phyloP scores from a whole-genome alignment of 495 filamentous ascomycete species.

The Beverwykella pulmonaria region DNA sequence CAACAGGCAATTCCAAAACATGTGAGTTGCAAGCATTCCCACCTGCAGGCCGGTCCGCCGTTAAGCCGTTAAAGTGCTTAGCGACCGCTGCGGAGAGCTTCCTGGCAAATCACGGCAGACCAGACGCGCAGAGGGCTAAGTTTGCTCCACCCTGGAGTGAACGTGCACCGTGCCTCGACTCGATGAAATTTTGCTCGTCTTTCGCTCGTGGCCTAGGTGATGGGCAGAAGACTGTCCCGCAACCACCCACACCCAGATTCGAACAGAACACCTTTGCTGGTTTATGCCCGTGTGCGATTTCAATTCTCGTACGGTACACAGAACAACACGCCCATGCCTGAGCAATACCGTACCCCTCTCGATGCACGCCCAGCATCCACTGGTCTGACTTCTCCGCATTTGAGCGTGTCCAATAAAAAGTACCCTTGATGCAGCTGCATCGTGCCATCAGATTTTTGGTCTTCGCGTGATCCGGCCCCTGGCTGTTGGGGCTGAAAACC shows the following conservation, averaged over 20 bases:
- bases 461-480: slow-evolving; percentile 20
- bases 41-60: slow-evolving; percentile 2
- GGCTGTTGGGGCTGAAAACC: neutral
- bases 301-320: too few relatives aligned
- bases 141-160: neutral
- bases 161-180: neutral
- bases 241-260: too few relatives aligned
- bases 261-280: too few relatives aligned
- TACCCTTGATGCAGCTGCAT: neutral
- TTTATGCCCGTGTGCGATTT: too few relatives aligned
- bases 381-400: slow-evolving; percentile 24
- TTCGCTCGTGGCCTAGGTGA: neutral
- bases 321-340: too few relatives aligned
- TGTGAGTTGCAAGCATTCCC: neutral
- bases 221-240: too few relatives aligned
- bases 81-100: slow-evolving; percentile 19
- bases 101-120: slow-evolving; percentile 18
- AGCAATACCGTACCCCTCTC: neutral
- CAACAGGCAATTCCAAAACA: slow-evolving; percentile 6
- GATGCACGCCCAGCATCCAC: neutral
- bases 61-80: slow-evolving; percentile 17
- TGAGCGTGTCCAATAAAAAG: neutral
- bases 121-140: neutral
- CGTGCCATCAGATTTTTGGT: slow-evolving; percentile 6
- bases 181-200: neutral